A percentile compares a stretch with the other conserved stretches of the same genome.
Evolutionary conservation across 768 basidiomycete species (phyloP).

Genomic region (Tephrocybe rancida): DNA sequence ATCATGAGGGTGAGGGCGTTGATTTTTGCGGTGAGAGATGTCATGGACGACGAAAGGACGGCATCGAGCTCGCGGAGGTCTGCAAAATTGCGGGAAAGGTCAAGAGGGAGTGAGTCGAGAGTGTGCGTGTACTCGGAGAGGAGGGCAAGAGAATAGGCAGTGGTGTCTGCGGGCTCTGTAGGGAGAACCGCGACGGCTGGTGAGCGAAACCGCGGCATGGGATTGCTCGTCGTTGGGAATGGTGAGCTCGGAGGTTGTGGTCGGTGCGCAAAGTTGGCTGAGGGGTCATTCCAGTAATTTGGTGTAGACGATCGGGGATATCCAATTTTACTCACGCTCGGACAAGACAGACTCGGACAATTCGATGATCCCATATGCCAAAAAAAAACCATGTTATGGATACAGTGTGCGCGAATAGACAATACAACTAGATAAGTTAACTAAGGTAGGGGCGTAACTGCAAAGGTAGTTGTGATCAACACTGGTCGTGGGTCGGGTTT

Average conservation of each 20-base stretch:
- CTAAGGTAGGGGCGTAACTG: slow-evolving; percentile 11
- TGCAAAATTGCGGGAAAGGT: slow-evolving; percentile 91
- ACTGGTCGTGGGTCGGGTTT: slow-evolving; percentile 7
- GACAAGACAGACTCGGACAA: slow-evolving; percentile 1
- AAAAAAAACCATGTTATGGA: background rate
- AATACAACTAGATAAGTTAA: slow-evolving; percentile 18
- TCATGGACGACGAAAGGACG: slow-evolving; percentile 88
- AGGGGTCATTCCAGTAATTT: slow-evolving; percentile 16
- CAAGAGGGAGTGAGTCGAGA: slow-evolving; percentile 90
- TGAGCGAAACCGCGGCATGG: slow-evolving; percentile 39
- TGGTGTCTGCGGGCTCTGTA: slow-evolving; percentile 32
- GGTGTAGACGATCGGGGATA: slow-evolving; percentile 16
- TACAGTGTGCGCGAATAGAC: slow-evolving; percentile 16
- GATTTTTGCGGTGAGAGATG: slow-evolving; percentile 81
- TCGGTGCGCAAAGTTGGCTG: slow-evolving; percentile 14
- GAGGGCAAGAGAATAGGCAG: slow-evolving; percentile 67
- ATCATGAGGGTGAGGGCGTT: slow-evolving; percentile 75
- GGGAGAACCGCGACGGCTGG: slow-evolving; percentile 21
- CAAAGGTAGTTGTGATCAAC: slow-evolving; percentile 16
- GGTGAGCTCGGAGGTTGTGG: slow-evolving; percentile 10
- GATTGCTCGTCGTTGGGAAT: slow-evolving; percentile 5
- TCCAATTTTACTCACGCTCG: slow-evolving; percentile 23
- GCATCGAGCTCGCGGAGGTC: slow-evolving; percentile 99
- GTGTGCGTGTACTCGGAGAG: slow-evolving; percentile 88
- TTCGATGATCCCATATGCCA: no score